These are phyloP conservation scores for sweet orange (Citrus sinensis) DNA, from an alignment of 345 rosid species.

Conservation along the genomic window DVS_A1.0 CM039167.1:21429501-21430000, in stretches of 20 bases:
- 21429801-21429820: background rate
- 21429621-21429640: background rate
- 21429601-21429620: background rate
- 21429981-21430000: constrained; percentile 8
- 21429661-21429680: background rate
- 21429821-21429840: background rate
- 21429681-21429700: background rate
- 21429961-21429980: background rate
- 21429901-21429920: constrained; percentile 71
- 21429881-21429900: constrained; percentile 78
- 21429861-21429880: constrained; percentile 32
- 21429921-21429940: constrained; percentile 68
- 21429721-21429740: background rate
- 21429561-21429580: too few relatives aligned
- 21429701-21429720: background rate
- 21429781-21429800: constrained; percentile 22
- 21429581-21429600: too few relatives aligned
- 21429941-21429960: constrained; percentile 34
- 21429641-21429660: background rate
- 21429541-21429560: too few relatives aligned
- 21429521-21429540: too few relatives aligned
- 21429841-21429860: constrained; percentile 9
- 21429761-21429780: constrained; percentile 44
- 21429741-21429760: background rate
- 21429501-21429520: too few relatives aligned